phyloP scores from a whole-genome alignment of 148 eudicot genomes.

The Mesembryanthemum crystallinum region DNA sequence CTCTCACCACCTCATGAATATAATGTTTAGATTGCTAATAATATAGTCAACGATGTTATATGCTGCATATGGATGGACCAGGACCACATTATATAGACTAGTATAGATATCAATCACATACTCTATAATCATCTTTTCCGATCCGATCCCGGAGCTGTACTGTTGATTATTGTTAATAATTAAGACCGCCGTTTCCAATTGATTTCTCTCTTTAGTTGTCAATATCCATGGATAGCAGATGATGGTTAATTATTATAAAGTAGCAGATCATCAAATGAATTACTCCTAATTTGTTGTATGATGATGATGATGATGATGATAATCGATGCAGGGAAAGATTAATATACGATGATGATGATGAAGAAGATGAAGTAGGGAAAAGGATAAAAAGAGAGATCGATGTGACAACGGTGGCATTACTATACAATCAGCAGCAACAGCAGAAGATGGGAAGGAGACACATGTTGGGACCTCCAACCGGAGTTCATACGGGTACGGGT shows the following conservation, averaged over 20 bases:
- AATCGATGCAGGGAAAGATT: constrained; percentile 38
- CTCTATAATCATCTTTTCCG: neutral
- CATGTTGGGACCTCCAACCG: constrained; percentile 41
- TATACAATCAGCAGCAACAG: neutral
- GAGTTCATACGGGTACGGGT: neutral
- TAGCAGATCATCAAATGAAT: too few species aligned
- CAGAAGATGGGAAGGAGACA: constrained; percentile 52
- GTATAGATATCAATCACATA: too few species aligned
- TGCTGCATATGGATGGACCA: neutral
- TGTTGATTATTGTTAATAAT: too few species aligned
- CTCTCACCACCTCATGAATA: too few species aligned
- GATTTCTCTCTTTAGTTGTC: too few species aligned
- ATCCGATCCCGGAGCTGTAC: too few species aligned
- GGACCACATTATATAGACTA: neutral
- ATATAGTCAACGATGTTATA: constrained; percentile 9
- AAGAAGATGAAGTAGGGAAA: constrained; percentile 61
- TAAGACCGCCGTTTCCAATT: too few species aligned
- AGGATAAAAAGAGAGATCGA: constrained; percentile 67
- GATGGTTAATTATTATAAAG: too few species aligned
- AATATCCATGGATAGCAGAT: too few species aligned
- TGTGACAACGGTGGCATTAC: constrained; percentile 21
- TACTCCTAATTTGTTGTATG: too few species aligned
- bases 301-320: neutral
- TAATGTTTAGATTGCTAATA: too few species aligned
- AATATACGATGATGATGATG: constrained; percentile 10